phyloP scores from a whole-genome alignment of 1,284 basidiomycete genomes.

The Prillingera fragicola region DNA sequence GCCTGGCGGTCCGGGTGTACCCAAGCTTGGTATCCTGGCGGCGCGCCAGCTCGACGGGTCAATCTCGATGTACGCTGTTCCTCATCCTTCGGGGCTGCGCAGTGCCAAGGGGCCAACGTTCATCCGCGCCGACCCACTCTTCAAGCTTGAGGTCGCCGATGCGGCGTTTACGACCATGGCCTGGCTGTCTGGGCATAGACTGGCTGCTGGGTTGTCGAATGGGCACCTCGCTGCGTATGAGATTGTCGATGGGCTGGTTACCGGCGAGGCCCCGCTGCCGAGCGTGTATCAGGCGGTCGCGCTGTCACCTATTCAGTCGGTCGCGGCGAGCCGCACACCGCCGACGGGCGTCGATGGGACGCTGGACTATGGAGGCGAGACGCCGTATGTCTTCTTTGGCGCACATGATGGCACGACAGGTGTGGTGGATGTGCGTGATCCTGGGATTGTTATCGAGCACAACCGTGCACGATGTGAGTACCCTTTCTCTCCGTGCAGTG shows the following conservation, averaged over 20 bases:
- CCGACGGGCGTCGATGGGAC: slow-evolving; percentile 18
- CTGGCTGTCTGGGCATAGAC: slow-evolving; percentile 73
- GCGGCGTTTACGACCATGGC: slow-evolving; percentile 68
- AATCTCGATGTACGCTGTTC: slow-evolving; percentile 66
- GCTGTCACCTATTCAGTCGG: slow-evolving; percentile 22
- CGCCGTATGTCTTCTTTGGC: slow-evolving; percentile 24
- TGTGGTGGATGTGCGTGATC: slow-evolving; percentile 36
- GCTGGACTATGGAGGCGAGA: slow-evolving; percentile 23
- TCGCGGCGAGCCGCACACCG: slow-evolving; percentile 26
- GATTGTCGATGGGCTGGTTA: slow-evolving; percentile 52
- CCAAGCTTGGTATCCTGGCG: slow-evolving; percentile 72
- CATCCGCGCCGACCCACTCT: slow-evolving; percentile 55
- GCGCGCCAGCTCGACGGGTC: slow-evolving; percentile 80
- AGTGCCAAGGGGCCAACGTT: slow-evolving; percentile 34
- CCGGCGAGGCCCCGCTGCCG: slow-evolving; percentile 19
- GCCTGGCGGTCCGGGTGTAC: slow-evolving; percentile 32
- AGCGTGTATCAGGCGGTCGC: slow-evolving; percentile 24
- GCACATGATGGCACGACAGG: slow-evolving; percentile 29
- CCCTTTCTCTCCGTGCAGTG: not conserved
- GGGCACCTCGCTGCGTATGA: slow-evolving; percentile 72
- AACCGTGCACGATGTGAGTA: slow-evolving; percentile 30
- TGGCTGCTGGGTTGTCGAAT: slow-evolving; percentile 74
- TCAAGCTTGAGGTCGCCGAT: slow-evolving; percentile 67
- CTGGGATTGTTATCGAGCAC: slow-evolving; percentile 18
- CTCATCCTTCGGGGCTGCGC: slow-evolving; percentile 56